Percentiles rank a stretch among this genome's conserved stretches.
Conservation (phyloP, 176 grass and related monocot genomes). For the Aegilops bicornis region DNA sequence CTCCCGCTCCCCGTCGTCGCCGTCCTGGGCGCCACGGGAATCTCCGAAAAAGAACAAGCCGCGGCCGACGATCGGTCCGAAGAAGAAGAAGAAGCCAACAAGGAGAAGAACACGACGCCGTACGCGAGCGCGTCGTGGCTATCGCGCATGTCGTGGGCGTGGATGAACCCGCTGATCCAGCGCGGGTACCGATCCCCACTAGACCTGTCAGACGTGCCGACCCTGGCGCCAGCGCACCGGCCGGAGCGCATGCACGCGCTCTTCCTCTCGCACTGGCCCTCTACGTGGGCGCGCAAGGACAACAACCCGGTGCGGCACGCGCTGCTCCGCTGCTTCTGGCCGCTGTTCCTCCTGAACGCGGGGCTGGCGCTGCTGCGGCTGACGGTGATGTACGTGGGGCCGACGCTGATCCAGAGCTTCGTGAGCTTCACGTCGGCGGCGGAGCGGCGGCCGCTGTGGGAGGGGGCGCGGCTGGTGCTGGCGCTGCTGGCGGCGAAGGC, state of each 20-base stretch:
- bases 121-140: constrained; percentile 59
- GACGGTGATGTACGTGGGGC: constrained; percentile 86
- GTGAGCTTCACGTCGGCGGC: constrained; percentile 47
- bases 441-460: not conserved
- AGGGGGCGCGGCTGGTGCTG: constrained; percentile 54
- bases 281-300: constrained; percentile 26
- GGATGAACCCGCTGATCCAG: constrained; percentile 85
- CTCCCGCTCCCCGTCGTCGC: constrained; percentile 52
- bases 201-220: constrained; percentile 65
- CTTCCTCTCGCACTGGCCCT: constrained; percentile 66
- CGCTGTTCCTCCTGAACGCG: constrained; percentile 63
- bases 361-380: constrained; percentile 55
- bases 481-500: constrained; percentile 72
- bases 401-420: constrained; percentile 86
- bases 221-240: constrained; percentile 51
- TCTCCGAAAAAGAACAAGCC: not conserved
- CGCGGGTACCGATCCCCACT: constrained; percentile 55
- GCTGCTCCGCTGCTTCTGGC: constrained; percentile 76
- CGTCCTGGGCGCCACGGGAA: constrained; percentile 42
- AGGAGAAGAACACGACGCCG: constrained; percentile 38
- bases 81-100: not conserved
- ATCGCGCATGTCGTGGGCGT: constrained; percentile 62
- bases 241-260: constrained; percentile 73
- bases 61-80: too few species aligned
- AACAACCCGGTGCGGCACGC: constrained; percentile 61